Conservation (phyloP, 257 asterid genomes). For the Salvia splendens region DNA sequence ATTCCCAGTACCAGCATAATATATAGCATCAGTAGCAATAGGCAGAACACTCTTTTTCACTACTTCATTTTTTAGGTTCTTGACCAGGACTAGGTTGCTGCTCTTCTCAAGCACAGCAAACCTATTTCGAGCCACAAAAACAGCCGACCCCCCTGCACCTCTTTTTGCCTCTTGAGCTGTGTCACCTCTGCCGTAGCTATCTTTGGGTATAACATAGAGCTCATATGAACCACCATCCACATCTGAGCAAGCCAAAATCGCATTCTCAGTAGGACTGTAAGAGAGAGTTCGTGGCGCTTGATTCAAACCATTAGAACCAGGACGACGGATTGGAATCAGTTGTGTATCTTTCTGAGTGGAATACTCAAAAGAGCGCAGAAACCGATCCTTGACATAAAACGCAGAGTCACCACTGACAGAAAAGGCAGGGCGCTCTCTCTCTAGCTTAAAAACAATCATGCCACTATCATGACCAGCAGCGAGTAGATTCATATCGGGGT, state of each 20-base stretch:
- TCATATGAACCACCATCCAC: constrained; percentile 93
- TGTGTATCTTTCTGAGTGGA: constrained; percentile 87
- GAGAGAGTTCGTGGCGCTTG: constrained; percentile 88
- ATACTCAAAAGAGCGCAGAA: constrained; percentile 77
- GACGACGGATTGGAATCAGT: constrained; percentile 88
- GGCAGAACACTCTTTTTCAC: constrained; percentile 77
- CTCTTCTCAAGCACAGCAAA: constrained; percentile 95
- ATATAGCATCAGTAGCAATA: constrained; percentile 81
- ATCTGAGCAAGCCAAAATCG: constrained; percentile 85
- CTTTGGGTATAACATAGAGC: constrained; percentile 78
- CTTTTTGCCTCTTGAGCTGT: constrained; percentile 85
- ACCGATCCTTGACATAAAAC: constrained; percentile 84
- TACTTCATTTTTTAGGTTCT: constrained; percentile 75
- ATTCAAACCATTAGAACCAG: constrained; percentile 81
- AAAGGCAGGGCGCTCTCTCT: constrained; percentile 97
- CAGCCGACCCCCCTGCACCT: constrained; percentile 89
- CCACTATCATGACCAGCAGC: constrained; percentile 99
- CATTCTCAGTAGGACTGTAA: constrained; percentile 93
- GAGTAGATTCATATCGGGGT: constrained; percentile 96
- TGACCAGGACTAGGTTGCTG: constrained; percentile 75
- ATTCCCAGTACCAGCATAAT: constrained; percentile 95
- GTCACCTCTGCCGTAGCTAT: constrained; percentile 80
- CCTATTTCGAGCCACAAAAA: constrained; percentile 88
- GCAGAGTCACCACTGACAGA: constrained; percentile 77
- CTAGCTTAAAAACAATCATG: constrained; percentile 94